These are phyloP conservation scores for Dalbergia oliveri DNA, from an alignment of 306 rosid species.

Conservation along the genomic window DNA sequence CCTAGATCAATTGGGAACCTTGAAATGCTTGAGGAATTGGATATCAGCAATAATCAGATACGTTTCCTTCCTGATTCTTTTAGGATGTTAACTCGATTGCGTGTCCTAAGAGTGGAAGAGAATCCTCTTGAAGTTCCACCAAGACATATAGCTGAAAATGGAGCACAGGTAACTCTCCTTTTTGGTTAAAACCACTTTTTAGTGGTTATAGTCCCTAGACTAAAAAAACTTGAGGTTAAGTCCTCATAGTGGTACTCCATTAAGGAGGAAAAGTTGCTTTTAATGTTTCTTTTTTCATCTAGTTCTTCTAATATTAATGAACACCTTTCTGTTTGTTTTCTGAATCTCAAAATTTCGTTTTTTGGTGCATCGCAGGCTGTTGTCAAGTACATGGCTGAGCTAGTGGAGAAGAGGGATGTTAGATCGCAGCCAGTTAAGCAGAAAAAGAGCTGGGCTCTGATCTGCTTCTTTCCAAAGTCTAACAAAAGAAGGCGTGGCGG, in stretches of 20 bases:
- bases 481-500: constrained; percentile 66
- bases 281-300: neutral
- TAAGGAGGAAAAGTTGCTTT: too few species aligned
- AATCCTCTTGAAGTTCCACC: constrained; percentile 86
- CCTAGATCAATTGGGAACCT: constrained; percentile 82
- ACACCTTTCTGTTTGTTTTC: constrained; percentile 1
- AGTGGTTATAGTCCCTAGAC: too few species aligned
- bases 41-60: constrained; percentile 81
- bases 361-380: constrained; percentile 65
- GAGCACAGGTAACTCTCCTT: constrained; percentile 66
- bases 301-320: neutral
- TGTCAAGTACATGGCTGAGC: constrained; percentile 73
- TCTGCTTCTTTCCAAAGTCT: constrained; percentile 60
- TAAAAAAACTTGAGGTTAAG: too few species aligned
- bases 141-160: constrained; percentile 63
- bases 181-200: too few species aligned
- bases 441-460: constrained; percentile 69
- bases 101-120: constrained; percentile 67
- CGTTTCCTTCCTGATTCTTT: constrained; percentile 70
- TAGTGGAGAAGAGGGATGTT: constrained; percentile 55
- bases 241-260: too few species aligned
- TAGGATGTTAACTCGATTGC: constrained; percentile 62
- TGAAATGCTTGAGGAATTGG: constrained; percentile 81
- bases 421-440: constrained; percentile 56
- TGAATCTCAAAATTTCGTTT: constrained; percentile 17